Percentiles rank a stretch among this genome's conserved stretches.
phyloP scores from a whole-genome alignment of 2,329 filamentous ascomycete genomes.

The Neofusicoccum parvum region DNA sequence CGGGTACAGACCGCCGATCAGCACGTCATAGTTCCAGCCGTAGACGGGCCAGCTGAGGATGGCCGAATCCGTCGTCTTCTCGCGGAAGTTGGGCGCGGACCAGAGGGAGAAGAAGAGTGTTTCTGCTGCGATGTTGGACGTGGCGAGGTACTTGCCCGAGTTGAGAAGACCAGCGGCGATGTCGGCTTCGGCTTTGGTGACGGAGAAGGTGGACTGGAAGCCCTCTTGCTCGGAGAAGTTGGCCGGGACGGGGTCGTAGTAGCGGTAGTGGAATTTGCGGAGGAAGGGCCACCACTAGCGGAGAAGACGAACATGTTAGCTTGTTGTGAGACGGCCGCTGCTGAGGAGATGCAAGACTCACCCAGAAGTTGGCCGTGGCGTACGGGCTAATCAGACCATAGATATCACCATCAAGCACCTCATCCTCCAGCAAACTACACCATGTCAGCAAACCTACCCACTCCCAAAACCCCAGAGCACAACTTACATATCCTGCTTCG shows the following conservation, averaged over 20 bases:
- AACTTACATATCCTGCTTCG: constrained; percentile 52
- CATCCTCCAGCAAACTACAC: constrained; percentile 42
- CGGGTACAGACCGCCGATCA: constrained; percentile 56
- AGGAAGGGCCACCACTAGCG: constrained; percentile 53
- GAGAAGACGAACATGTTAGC: not conserved
- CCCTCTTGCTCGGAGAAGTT: constrained; percentile 48
- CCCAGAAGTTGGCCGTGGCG: constrained; percentile 55
- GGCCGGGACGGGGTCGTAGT: constrained; percentile 52
- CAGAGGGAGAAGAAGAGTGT: constrained; percentile 54
- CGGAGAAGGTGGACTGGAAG: constrained; percentile 57
- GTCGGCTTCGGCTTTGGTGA: constrained; percentile 48
- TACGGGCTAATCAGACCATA: constrained; percentile 55
- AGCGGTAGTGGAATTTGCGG: constrained; percentile 56
- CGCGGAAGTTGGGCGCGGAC: constrained; percentile 56
- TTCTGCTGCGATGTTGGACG: constrained; percentile 54
- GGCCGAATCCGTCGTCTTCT: constrained; percentile 51
- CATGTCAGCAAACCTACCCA: not conserved
- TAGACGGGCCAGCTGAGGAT: constrained; percentile 54
- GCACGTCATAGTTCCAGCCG: constrained; percentile 57
- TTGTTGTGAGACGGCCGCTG: not conserved
- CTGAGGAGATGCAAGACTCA: not conserved
- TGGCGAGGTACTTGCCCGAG: constrained; percentile 49
- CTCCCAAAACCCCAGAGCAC: not conserved
- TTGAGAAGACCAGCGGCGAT: constrained; percentile 49
- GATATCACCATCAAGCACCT: constrained; percentile 54